phyloP scores from a whole-genome alignment of 164 flowering plant species.

The Annona squamosa region DNA sequence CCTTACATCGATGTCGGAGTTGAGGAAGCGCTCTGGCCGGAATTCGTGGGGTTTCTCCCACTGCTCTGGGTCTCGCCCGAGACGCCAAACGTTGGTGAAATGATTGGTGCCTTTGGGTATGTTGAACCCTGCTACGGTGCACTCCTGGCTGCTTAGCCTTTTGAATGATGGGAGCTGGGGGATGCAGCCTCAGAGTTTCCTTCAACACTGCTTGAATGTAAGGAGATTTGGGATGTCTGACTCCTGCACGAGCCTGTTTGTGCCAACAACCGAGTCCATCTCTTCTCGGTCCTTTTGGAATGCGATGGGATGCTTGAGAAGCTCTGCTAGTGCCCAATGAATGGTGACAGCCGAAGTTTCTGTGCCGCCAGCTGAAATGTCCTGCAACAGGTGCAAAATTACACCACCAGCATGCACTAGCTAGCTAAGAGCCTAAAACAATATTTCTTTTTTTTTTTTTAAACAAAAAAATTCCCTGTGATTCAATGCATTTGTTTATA shows the following conservation, averaged over 20 bases:
- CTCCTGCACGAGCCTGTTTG: slow-evolving; percentile 1
- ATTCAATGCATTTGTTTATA: too few relatives aligned
- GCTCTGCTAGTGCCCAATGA: slow-evolving; percentile 13
- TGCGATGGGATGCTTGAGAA: slow-evolving; percentile 2
- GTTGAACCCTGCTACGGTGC: slow-evolving; percentile 48
- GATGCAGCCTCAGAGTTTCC: slow-evolving; percentile 9
- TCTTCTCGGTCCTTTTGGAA: slow-evolving; percentile 7
- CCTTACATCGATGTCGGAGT: slow-evolving; percentile 21
- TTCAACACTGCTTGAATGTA: slow-evolving; percentile 7
- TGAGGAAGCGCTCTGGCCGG: slow-evolving; percentile 50
- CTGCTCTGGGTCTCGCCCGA: slow-evolving; percentile 49
- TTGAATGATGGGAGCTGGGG: slow-evolving; percentile 2
- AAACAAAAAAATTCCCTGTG: too few relatives aligned
- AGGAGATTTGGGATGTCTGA: slow-evolving; percentile 3
- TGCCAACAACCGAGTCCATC: background rate
- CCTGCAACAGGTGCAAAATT: background rate
- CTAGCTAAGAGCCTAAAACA: too few relatives aligned
- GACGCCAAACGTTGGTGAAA: slow-evolving; percentile 50
- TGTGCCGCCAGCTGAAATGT: slow-evolving; percentile 5
- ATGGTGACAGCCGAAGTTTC: slow-evolving; percentile 2
- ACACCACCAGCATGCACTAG: background rate
- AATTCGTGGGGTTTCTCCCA: slow-evolving; percentile 62
- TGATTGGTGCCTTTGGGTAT: slow-evolving; percentile 38
- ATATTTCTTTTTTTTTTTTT: too few relatives aligned
- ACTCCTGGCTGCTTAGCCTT: slow-evolving; percentile 1